Evolutionary conservation across 2,329 filamentous ascomycete genomes (phyloP), one percentile per base, ranked within the genome.

Genomic region (Ophiostoma australiae): DNA sequence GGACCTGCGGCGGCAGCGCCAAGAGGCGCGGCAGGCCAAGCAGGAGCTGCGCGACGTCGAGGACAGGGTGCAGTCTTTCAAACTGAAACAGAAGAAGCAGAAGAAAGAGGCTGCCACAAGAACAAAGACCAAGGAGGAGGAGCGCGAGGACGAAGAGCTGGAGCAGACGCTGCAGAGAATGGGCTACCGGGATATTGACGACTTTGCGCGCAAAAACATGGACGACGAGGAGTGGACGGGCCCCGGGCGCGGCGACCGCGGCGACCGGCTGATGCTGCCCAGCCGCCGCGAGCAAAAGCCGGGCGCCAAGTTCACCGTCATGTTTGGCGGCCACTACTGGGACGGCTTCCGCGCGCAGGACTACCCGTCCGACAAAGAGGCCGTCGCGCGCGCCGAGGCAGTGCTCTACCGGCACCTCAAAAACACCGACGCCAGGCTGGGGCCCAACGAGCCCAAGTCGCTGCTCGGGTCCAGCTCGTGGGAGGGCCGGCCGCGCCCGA

Each of bases 311-410:
- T 80, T 98, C 70, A 97, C 94, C 20, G 91, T 98, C 75, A 97
- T 99, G 89, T 83, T 99, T 71, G 95, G 95, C 72, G 95, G 95
- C 1, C 93, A 97, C 80, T 93, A 92, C 86, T 98, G 92, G 92
- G 85, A 93, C 78, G 85, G 82, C 72, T 76, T 74, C 66, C 76
- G 73, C 1, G 69, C 76, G 0, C 69, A 72, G 11, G 81, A 82
- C 55, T 87, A 87, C 71, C 93, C 93, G 0, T 82, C 85, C 69
- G 84, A 89, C 73, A 83, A 89, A 17, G 85, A 91, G 74, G 93
- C 88, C 20, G 81, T 91, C 35, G 77, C 80, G 6, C 90, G 94
- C 85, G 93, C 94, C 44, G 86, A 87, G 73, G 80, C 83, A 1
- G 82, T 96, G 7, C 82, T 97, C 1, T 81, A 85, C 73, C 86